Percentiles rank a stretch among this genome's conserved stretches.
phyloP scores from a whole-genome alignment of 2,329 filamentous ascomycete species.

The Aspergillus transmontanensis region DNA sequence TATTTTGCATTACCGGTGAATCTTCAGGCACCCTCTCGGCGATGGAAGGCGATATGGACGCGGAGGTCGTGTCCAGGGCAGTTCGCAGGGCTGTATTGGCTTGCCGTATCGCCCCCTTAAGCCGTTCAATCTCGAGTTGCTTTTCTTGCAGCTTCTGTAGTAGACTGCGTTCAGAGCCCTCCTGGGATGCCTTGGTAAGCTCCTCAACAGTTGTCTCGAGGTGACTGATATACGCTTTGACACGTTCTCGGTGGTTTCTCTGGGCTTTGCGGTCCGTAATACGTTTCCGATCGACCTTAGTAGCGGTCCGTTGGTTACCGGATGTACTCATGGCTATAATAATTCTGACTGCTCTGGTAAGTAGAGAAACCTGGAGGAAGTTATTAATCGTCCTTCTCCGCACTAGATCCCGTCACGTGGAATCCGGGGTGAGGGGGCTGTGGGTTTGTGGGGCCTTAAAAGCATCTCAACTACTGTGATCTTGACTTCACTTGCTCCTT shows the following conservation, averaged over 20 bases:
- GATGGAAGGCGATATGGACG: not conserved
- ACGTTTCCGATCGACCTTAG: constrained; percentile 13
- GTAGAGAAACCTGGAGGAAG: not conserved
- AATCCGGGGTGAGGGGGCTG: not conserved
- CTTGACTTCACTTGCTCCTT: not conserved
- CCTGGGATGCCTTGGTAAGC: not conserved
- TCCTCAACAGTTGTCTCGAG: constrained; percentile 7
- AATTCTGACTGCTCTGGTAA: not conserved
- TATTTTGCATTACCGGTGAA: not conserved
- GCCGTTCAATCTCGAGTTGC: not conserved
- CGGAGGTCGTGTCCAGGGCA: not conserved
- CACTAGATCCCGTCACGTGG: not conserved
- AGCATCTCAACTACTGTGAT: not conserved
- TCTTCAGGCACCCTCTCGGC: not conserved
- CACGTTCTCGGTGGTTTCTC: constrained; percentile 15
- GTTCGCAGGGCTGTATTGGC: not conserved
- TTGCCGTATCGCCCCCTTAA: not conserved
- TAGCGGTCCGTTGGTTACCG: not conserved
- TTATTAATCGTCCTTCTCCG: not conserved
- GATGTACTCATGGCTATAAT: not conserved
- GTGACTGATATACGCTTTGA: constrained; percentile 15
- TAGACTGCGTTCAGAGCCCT: not conserved
- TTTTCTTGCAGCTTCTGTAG: not conserved
- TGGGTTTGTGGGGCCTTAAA: too few species aligned
- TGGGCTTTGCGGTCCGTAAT: constrained; percentile 17